phyloP scores from a whole-genome alignment of 805 yeast genomes.

The Schizosaccharomyces octosporus region DNA sequence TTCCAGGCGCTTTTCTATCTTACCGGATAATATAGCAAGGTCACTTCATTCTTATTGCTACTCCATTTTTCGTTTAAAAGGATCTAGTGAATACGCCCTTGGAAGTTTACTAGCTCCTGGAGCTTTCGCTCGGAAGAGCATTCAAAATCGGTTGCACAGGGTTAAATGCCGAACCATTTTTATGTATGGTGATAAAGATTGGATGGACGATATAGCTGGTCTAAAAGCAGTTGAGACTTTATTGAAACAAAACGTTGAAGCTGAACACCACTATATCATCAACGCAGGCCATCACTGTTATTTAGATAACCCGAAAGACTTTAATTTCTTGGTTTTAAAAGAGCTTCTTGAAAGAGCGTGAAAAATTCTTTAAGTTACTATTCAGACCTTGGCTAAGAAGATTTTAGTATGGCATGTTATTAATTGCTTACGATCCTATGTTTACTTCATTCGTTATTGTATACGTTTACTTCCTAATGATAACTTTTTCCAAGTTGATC shows the following conservation, averaged over 20 bases:
- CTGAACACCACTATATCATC: slow-evolving; percentile 16
- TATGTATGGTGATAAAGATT: slow-evolving; percentile 63
- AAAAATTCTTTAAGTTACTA: no score
- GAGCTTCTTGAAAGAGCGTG: slow-evolving; percentile 17
- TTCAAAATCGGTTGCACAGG: slow-evolving; percentile 26
- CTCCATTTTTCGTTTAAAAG: slow-evolving; percentile 59
- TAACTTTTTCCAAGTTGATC: no score
- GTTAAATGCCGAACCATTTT: slow-evolving; percentile 43
- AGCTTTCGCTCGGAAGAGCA: slow-evolving; percentile 62
- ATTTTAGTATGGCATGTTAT: no score
- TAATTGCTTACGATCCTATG: no score
- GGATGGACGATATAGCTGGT: slow-evolving; percentile 32
- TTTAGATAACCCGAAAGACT: slow-evolving; percentile 32
- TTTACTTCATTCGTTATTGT: no score
- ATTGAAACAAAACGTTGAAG: slow-evolving; percentile 9
- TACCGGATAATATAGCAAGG: slow-evolving; percentile 21
- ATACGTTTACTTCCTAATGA: no score
- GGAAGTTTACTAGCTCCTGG: slow-evolving; percentile 74
- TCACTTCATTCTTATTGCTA: slow-evolving; percentile 59
- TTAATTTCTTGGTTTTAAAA: slow-evolving; percentile 24
- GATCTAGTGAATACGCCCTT: slow-evolving; percentile 83
- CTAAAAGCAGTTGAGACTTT: slow-evolving; percentile 12
- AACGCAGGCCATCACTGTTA: slow-evolving; percentile 56
- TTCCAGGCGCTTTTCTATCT: slow-evolving; percentile 44
- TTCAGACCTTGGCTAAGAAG: no score